phyloP scores from a whole-genome alignment of 2,329 filamentous ascomycete species.

The Venturia aucupariae region DNA sequence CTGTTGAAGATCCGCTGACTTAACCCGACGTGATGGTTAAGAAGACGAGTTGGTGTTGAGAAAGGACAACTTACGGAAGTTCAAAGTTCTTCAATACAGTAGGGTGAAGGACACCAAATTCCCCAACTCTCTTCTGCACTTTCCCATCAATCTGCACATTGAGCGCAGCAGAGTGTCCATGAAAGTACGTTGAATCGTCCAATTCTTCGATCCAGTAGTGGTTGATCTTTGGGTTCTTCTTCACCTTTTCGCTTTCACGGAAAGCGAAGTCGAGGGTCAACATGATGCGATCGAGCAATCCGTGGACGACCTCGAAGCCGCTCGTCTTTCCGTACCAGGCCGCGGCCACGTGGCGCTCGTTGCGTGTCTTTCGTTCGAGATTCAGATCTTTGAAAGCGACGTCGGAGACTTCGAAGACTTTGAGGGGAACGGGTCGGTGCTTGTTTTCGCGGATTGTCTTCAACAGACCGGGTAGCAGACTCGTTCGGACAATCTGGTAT shows the following conservation, averaged over 20 bases:
- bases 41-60: background rate
- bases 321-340: slow-evolving; percentile 90
- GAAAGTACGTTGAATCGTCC: slow-evolving; percentile 77
- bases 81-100: slow-evolving; percentile 90
- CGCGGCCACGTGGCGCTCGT: slow-evolving; percentile 92
- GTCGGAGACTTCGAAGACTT: slow-evolving; percentile 85
- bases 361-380: slow-evolving; percentile 76
- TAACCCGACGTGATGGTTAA: background rate
- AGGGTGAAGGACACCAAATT: slow-evolving; percentile 91
- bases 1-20: too few species aligned
- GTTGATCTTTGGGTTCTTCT: slow-evolving; percentile 43
- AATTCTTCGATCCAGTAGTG: slow-evolving; percentile 50
- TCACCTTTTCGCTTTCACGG: slow-evolving; percentile 63
- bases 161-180: slow-evolving; percentile 79
- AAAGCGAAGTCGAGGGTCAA: slow-evolving; percentile 83
- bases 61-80: slow-evolving; percentile 50
- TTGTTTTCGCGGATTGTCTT: slow-evolving; percentile 95
- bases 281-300: slow-evolving; percentile 83
- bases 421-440: slow-evolving; percentile 77
- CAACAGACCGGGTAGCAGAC: slow-evolving; percentile 73
- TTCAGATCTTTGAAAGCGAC: slow-evolving; percentile 81
- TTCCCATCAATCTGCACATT: slow-evolving; percentile 51
- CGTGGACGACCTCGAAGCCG: slow-evolving; percentile 93
- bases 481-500: slow-evolving; percentile 88
- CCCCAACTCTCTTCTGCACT: slow-evolving; percentile 69